Percentiles rank a stretch among this genome's conserved stretches.
Conservation (phyloP, 306 rosid species). For the Lotus japonicus region DNA sequence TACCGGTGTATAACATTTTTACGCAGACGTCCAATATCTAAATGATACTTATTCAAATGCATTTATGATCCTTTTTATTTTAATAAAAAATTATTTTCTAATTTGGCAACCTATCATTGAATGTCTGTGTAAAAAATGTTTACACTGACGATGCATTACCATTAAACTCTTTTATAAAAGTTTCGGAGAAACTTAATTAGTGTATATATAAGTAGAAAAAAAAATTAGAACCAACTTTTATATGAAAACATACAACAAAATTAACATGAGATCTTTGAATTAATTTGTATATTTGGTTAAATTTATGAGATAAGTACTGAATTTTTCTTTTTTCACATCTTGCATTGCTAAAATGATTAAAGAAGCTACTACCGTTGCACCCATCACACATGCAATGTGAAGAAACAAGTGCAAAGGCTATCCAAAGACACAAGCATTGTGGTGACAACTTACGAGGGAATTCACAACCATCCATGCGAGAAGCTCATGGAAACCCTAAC, state of each 20-base stretch:
- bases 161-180: no score
- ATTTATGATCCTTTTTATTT: no score
- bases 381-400: conserved; percentile 86
- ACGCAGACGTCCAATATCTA: no score
- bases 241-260: background rate
- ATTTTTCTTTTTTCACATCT: background rate
- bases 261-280: background rate
- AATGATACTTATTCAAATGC: no score
- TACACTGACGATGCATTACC: no score
- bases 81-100: no score
- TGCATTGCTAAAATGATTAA: background rate
- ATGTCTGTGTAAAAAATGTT: no score
- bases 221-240: background rate
- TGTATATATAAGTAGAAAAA: no score
- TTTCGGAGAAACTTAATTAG: no score
- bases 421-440: conserved; percentile 79
- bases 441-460: conserved; percentile 89
- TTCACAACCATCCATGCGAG: conserved; percentile 89
- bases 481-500: conserved; percentile 89
- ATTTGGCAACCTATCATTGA: no score
- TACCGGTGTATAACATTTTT: no score
- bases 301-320: background rate
- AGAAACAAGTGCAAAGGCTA: conserved; percentile 92
- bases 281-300: background rate
- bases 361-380: conserved; percentile 96